Base-by-base conservation (phyloP, 1,284 basidiomycete genomes). In the Cryptococcus deneoformans region DNA sequence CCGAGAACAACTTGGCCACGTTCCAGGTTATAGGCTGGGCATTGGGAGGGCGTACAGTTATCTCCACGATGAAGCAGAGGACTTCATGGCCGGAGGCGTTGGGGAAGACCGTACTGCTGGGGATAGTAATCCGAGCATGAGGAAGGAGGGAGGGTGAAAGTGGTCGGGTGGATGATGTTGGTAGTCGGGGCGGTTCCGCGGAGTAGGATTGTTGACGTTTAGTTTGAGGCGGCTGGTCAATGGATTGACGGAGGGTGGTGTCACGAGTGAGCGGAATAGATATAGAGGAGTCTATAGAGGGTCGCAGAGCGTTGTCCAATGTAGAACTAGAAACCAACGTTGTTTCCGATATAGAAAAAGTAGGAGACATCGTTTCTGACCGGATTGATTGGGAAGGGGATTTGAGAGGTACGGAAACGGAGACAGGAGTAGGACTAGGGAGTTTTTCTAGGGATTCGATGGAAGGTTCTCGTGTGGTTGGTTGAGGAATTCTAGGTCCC, bases 1-100 rank as follows among this genome's bases (percentile, higher is more conserved):
- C 93, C 53, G 86, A 88, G 77, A 94, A 95, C 75, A 90, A 81
- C 80, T 99, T 99, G 79, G 96, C 92, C 35, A 98, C 84, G 68
- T 84, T 88, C 94, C 95, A 99, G 0, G 82, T 79, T 34, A 87
- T 84, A 1, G 72, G 76, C n/a, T 68, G 63, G 3, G 68, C 57
- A 37, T 70, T 69, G 1, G 77, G 76, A 7, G 72, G 70, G 6
- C 71, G 68, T 12, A 77, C 61, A 5, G 68, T 67, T 45, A 79
- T 63, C 35, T 64, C 51, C 43, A 79, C 63, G 50, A 77, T 68
- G 60, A 78, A 78, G 53, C 73, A 76, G 14, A 78, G 64, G 4
- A 77, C 76, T 46, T 79, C 78, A 14, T 74, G 70, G 3, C 74
- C 74, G 16, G 61, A 58, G 6, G 69, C 54, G 52, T 78, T 77